phyloP scores from a whole-genome alignment of 2,329 filamentous ascomycete species.

The Dothideomycetes sp. region DNA sequence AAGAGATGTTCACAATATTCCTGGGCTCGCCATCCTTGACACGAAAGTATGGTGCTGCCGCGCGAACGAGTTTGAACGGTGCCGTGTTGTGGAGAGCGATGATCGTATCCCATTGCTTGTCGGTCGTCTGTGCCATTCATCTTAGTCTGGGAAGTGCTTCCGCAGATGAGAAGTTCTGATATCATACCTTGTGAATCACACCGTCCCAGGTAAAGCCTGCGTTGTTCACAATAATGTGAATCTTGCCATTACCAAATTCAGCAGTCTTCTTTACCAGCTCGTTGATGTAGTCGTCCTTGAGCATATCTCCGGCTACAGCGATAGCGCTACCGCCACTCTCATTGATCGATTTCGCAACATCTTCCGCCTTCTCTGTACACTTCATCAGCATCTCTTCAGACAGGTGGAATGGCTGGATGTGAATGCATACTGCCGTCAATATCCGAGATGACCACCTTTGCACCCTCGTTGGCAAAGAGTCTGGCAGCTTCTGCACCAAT shows the following conservation, averaged over 20 bases:
- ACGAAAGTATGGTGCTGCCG: conserved; percentile 75
- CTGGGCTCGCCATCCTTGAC: conserved; percentile 72
- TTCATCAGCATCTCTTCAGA: no score
- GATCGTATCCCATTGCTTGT: conserved; percentile 88
- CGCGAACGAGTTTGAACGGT: conserved; percentile 72
- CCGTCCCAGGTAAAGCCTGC: conserved; percentile 90
- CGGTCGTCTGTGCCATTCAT: conserved; percentile 48
- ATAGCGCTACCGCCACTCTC: conserved; percentile 55
- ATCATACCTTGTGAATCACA: conserved; percentile 65
- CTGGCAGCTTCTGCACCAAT: conserved; percentile 78
- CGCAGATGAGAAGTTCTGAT: not conserved
- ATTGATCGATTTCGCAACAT: conserved; percentile 62
- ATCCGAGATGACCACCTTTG: conserved; percentile 73
- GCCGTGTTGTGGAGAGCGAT: conserved; percentile 72
- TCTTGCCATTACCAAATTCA: conserved; percentile 74
- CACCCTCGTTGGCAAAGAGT: conserved; percentile 78
- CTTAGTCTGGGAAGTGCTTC: not conserved
- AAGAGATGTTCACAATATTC: conserved; percentile 73
- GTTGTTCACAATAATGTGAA: conserved; percentile 86
- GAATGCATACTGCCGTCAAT: conserved; percentile 44
- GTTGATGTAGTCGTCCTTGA: conserved; percentile 59
- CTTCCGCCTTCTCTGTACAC: conserved; percentile 56
- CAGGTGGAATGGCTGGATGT: not conserved
- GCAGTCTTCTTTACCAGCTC: conserved; percentile 63
- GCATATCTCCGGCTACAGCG: conserved; percentile 65